Base-by-base conservation (phyloP, 1,139 yeast species). In the Diutina neorugosa region DNA sequence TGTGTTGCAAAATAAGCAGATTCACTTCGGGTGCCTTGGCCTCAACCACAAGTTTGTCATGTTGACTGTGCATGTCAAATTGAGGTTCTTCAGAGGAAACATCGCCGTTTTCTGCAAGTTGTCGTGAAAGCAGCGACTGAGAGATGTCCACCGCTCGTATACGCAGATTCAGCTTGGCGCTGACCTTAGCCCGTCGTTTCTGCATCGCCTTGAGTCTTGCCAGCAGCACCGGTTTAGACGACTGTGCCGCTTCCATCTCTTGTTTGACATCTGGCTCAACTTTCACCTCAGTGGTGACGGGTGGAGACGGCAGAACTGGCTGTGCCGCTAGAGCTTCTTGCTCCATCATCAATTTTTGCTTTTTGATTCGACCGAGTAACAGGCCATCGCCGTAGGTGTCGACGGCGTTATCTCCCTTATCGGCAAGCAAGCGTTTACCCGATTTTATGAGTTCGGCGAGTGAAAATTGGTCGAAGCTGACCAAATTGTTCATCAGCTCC, bases 161-260 rank as follows among this genome's bases (percentile, higher is more conserved):
- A 56, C 78, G 83, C 8, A 80, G 69, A 21, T 76, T 76, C 11
- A 81, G 71, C 61, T 84, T 85, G 11, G 93, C 93, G 58, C 81
- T 86, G 55, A 81, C 84, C 64, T 89, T 90, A 1, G 97, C 96
- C 63, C 86, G 82, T 61, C 98, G 78, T 63, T 88, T 87, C 43
- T 96, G 97, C 86, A 93, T 84, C 2, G 97, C 97, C 58, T 90
- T 80, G 70, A 90, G 77, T 64, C 98, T 76, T 0, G 98, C 96
- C 70, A 16, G 71, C 74, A 6, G 69, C 51, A 37, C 52, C 37
- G 52, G 40, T n/a, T 44, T 54, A 16, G 55, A 47, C 2, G 51
- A 47, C 18, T 43, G 52, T 1, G 55, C 44, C 43, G 51, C 19
- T 46, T 44, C 37, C n/a, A 44, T 8, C 12, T 56, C 58, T 14